phyloP scores from a whole-genome alignment of 2,329 filamentous ascomycete species.

The Pleoardoris graminearum region DNA sequence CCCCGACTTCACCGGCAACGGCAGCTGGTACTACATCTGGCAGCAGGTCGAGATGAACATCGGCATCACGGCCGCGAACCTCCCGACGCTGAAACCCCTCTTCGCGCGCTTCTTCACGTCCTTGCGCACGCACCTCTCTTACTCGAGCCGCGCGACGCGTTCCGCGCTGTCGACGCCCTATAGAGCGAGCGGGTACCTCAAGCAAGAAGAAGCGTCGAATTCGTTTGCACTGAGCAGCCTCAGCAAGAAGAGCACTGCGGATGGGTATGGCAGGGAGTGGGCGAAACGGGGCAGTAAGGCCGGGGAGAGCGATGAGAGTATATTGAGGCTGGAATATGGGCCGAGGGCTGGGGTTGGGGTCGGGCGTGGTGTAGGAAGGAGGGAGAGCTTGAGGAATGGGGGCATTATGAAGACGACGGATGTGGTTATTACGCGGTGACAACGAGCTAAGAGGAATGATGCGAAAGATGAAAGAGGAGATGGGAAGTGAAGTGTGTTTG shows the following conservation, averaged over 20 bases:
- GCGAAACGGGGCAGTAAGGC: constrained; percentile 8
- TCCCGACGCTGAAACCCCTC: constrained; percentile 35
- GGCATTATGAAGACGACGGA: constrained; percentile 26
- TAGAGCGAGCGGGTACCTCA: constrained; percentile 24
- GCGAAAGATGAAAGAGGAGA: not conserved
- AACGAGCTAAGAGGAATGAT: not conserved
- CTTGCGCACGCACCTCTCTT: too few relatives aligned
- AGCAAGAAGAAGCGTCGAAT: constrained; percentile 11
- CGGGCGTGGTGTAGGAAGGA: constrained; percentile 11
- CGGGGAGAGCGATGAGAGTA: constrained; percentile 19
- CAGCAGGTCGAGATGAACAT: constrained; percentile 39
- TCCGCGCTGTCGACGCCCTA: not conserved
- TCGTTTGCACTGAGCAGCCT: constrained; percentile 20
- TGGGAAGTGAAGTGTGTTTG: not conserved
- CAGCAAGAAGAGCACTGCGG: constrained; percentile 11
- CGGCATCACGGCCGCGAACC: constrained; percentile 36
- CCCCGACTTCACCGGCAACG: constrained; percentile 28
- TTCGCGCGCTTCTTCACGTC: constrained; percentile 29
- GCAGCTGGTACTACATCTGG: constrained; percentile 33
- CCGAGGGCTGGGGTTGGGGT: not conserved
- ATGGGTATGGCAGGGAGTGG: constrained; percentile 2
- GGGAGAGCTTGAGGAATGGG: constrained; percentile 3
- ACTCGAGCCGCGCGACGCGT: too few relatives aligned
- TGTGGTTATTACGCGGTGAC: constrained; percentile 18
- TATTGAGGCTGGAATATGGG: constrained; percentile 7